phyloP scores from a whole-genome alignment of 768 basidiomycete genomes.

The Russula ochroleuca region DNA sequence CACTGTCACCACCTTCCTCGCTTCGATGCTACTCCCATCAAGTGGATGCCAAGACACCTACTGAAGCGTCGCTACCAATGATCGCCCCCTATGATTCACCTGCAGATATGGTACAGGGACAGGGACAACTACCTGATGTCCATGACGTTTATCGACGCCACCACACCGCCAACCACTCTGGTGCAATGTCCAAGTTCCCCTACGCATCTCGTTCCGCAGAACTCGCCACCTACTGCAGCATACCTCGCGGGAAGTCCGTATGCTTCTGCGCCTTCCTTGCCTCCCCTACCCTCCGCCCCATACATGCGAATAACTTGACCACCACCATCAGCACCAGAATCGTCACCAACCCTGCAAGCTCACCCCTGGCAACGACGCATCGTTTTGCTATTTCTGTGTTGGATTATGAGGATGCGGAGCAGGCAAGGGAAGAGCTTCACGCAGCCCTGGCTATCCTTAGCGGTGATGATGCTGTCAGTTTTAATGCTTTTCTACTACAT shows the following conservation, averaged over 20 bases:
- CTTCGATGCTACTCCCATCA: conserved; percentile 6
- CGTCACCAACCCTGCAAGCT: conserved; percentile 42
- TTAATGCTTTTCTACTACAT: background rate
- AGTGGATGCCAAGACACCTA: background rate
- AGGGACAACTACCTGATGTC: conserved; percentile 6
- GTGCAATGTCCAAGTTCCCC: conserved; percentile 21
- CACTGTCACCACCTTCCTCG: conserved; percentile 10
- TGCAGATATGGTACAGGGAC: background rate
- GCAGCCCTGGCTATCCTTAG: conserved; percentile 68
- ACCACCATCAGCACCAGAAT: conserved; percentile 7
- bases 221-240: conserved; percentile 22
- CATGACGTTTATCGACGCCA: no score
- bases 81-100: conserved; percentile 8
- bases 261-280: conserved; percentile 11
- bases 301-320: conserved; percentile 20
- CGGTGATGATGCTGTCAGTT: no score
- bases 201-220: conserved; percentile 18
- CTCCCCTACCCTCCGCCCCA: conserved; percentile 24
- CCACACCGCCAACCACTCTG: background rate
- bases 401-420: conserved; percentile 89
- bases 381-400: conserved; percentile 91
- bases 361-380: conserved; percentile 69
- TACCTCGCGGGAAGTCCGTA: conserved; percentile 10
- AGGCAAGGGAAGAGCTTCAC: conserved; percentile 78
- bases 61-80: background rate